Base-by-base conservation (phyloP, 805 yeast genomes). In the Nakazawaea molendinolei region DNA sequence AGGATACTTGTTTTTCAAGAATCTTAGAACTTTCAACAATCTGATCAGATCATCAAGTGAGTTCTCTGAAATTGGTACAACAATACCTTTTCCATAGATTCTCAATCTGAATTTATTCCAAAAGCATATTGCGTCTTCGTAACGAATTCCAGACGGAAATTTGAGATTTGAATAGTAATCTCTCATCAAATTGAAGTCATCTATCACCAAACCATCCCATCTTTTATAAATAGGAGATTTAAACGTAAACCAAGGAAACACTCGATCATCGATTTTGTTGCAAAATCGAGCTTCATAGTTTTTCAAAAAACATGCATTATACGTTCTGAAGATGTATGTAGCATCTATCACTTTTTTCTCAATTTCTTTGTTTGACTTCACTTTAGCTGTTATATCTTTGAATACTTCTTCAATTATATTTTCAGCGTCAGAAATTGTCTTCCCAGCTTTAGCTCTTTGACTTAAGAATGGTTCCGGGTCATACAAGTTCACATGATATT, bases 71-170 rank as follows among this genome's bases (percentile, higher is more conserved):
- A 71, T 69, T 2, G 79, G 67, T 4, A 77, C 50, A 2, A 74
- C 81, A 18, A 76, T 67, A 4, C 85, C 85, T 40, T 54, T 56
- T 3, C 76, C 77, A 10, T 55, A 37, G 36, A 37, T 32, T 22
- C 31, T 35, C 7, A 26, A 20, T 16, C 20, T 18, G 13, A 36
- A 31, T 22, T 36, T 30, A 8, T 5, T 31, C 39, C 39, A 36
- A 15, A 21, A 36, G 14, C 39, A 24, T 7, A 8, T 8, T 8
- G 10, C 14, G 3, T 15, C 9, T n/a, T 36, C 23, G 20, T 31
- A 36, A 18, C 21, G 26, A 23, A 26, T 20, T 14, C 31, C 17
- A 18, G 15, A 25, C 28, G 31, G 31, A 16, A 31, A 36, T 12
- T 22, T 21, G 23, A 8, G 16, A 15, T 38, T 31, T 17, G 30